phyloP scores from a whole-genome alignment of 192 early-diverging fungal genomes.

The Gamsiella multidivaricata region DNA sequence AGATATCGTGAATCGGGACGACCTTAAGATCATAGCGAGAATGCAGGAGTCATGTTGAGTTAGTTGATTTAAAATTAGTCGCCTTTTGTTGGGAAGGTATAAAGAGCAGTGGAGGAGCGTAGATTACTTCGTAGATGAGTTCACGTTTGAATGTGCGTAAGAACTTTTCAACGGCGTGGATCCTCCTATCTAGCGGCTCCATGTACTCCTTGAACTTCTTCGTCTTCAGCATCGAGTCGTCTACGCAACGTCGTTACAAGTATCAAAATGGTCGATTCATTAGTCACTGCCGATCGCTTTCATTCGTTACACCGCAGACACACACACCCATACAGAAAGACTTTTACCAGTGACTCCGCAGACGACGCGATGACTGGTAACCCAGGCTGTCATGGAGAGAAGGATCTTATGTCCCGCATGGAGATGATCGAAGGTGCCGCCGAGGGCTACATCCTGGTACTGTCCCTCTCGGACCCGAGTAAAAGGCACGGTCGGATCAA shows the following conservation, averaged over 20 bases:
- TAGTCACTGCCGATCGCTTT: too few relatives aligned
- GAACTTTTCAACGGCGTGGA: slow-evolving; percentile 70
- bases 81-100: too few relatives aligned
- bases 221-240: slow-evolving; percentile 70
- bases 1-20: slow-evolving; percentile 82
- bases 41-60: too few relatives aligned
- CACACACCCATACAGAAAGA: not conserved
- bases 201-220: slow-evolving; percentile 80
- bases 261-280: too few relatives aligned
- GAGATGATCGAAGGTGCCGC: slow-evolving; percentile 98
- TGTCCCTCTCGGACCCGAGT: slow-evolving; percentile 16
- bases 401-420: slow-evolving; percentile 96
- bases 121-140: slow-evolving; percentile 60
- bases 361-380: slow-evolving; percentile 69
- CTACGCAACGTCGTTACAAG: slow-evolving; percentile 46
- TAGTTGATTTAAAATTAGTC: too few relatives aligned
- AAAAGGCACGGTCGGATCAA: slow-evolving; percentile 19
- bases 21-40: slow-evolving; percentile 50
- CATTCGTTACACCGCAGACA: too few relatives aligned
- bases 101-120: too few relatives aligned
- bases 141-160: slow-evolving; percentile 60
- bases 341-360: slow-evolving; percentile 80
- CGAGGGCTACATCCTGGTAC: slow-evolving; percentile 74
- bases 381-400: slow-evolving; percentile 81
- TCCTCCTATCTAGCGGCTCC: slow-evolving; percentile 71